A percentile compares a stretch with the other conserved stretches of the same genome.
Evolutionary conservation across 805 yeast species (phyloP).

Genomic region (Millerozyma miso): DNA sequence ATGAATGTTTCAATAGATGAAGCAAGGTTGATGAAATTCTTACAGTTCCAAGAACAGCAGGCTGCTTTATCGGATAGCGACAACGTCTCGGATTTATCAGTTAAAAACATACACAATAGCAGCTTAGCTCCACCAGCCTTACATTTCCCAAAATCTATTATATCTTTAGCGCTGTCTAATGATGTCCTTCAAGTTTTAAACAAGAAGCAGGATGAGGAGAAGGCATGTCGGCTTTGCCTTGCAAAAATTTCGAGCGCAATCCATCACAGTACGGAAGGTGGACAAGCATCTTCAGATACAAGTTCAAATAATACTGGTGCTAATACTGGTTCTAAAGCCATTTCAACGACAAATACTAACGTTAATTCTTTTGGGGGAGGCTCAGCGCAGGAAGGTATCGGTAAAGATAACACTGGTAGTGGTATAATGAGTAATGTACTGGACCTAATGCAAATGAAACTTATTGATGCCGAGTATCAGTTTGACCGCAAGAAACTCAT

Average conservation of each 20-base stretch:
- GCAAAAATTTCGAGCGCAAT: slow-evolving; percentile 46
- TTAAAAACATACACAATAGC: slow-evolving; percentile 14
- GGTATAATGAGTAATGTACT: slow-evolving; percentile 4
- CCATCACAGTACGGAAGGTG: slow-evolving; percentile 8
- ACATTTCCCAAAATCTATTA: slow-evolving; percentile 64
- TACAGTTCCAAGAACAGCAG: slow-evolving; percentile 69
- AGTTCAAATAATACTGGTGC: slow-evolving; percentile 3
- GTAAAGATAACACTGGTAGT: slow-evolving; percentile 7
- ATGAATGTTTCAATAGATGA: slow-evolving; percentile 58
- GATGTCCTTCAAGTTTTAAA: slow-evolving; percentile 57
- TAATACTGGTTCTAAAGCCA: background rate
- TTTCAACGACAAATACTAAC: background rate
- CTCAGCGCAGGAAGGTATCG: slow-evolving; percentile 1
- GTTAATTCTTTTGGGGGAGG: slow-evolving; percentile 2
- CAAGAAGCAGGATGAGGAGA: slow-evolving; percentile 65
- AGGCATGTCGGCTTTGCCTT: slow-evolving; percentile 59
- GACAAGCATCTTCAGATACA: slow-evolving; percentile 3
- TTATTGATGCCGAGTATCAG: slow-evolving; percentile 76
- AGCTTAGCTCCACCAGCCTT: slow-evolving; percentile 41
- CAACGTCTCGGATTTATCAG: slow-evolving; percentile 20
- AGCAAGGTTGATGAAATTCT: slow-evolving; percentile 61
- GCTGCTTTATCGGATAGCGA: slow-evolving; percentile 46
- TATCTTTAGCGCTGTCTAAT: slow-evolving; percentile 56
- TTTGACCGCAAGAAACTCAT: slow-evolving; percentile 76
- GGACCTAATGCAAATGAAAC: slow-evolving; percentile 44